Percentiles rank a stretch among this genome's conserved stretches.
These are phyloP conservation scores for Cercospora sp. DNA, from an alignment of 2,329 filamentous ascomycete genomes.

Conservation along the genomic window DNA sequence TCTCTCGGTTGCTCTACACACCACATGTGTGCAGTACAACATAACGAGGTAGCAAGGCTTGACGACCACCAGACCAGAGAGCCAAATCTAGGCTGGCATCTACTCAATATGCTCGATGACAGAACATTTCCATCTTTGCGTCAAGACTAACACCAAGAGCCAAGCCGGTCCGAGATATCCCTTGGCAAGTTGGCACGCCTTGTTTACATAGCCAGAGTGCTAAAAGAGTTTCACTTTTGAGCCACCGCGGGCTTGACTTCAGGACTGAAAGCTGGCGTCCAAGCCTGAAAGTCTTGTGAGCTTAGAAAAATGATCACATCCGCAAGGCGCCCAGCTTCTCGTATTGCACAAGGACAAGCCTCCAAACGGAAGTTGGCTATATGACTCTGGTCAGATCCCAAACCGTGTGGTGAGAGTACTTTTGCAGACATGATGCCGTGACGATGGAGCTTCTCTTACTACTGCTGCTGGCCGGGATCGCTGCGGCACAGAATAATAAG, in stretches of 20 bases:
- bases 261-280: background rate
- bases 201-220: background rate
- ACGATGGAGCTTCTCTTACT: background rate
- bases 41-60: background rate
- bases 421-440: background rate
- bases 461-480: background rate
- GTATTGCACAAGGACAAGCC: background rate
- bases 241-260: background rate
- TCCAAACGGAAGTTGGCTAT: background rate
- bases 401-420: background rate
- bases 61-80: background rate
- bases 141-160: background rate
- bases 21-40: background rate
- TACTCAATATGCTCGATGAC: background rate
- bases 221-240: background rate
- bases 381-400: background rate
- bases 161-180: background rate
- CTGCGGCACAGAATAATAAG: background rate
- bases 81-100: no score
- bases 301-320: background rate
- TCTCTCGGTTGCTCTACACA: background rate
- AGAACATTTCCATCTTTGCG: background rate
- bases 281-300: background rate
- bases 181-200: conserved; percentile 1
- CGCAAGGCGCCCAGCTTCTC: background rate